Evolutionary conservation across 164 flowering plant species (phyloP).

Genomic region (Stephania japonica): DNA sequence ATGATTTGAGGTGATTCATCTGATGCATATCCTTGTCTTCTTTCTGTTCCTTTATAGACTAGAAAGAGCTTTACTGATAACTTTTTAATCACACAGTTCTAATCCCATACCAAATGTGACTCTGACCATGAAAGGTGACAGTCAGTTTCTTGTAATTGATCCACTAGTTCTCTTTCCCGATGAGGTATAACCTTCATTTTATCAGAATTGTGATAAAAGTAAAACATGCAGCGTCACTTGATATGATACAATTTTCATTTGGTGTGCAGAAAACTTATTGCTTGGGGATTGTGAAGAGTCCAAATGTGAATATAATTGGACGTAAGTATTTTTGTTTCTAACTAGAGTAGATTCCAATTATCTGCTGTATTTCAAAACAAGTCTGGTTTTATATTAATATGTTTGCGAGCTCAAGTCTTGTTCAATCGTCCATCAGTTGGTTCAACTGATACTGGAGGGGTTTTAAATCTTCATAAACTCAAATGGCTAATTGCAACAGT

Average conservation of each 20-base stretch:
- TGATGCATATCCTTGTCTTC: not conserved
- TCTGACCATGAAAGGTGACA: conserved; percentile 31
- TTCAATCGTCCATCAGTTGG: not conserved
- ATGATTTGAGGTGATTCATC: conserved; percentile 41
- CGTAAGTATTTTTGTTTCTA: conserved; percentile 48
- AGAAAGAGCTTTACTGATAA: not conserved
- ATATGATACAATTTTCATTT: conserved; percentile 5
- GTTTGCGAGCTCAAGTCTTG: not conserved
- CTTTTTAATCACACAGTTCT: conserved; percentile 32
- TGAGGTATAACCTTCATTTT: conserved; percentile 27
- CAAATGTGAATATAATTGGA: conserved; percentile 70
- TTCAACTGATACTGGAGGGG: too few species aligned
- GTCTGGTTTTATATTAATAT: not conserved
- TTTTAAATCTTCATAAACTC: too few species aligned
- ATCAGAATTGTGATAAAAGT: not conserved
- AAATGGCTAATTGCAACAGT: too few species aligned
- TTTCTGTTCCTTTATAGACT: not conserved
- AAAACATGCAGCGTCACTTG: not conserved
- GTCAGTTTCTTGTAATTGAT: conserved; percentile 20
- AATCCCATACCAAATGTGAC: conserved; percentile 15
- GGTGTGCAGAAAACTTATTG: conserved; percentile 50
- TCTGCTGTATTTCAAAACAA: not conserved
- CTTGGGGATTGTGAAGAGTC: conserved; percentile 59
- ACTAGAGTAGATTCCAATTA: not conserved
- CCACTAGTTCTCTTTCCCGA: conserved; percentile 20